These are phyloP conservation scores for Artemisia princeps DNA, from an alignment of 140 eudicot species.

Conservation along the genomic window DNA sequence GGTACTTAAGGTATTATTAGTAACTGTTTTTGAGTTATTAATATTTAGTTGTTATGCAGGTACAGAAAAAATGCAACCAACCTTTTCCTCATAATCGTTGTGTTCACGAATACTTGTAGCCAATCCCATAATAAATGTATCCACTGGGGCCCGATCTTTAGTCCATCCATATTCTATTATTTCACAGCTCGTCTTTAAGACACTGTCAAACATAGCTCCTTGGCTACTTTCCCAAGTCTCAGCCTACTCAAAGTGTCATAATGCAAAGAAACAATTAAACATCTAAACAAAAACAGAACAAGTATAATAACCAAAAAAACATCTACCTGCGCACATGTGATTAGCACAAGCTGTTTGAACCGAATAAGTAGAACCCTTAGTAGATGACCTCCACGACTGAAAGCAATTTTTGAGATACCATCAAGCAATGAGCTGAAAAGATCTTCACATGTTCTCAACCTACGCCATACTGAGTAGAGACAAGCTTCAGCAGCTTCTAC, in stretches of 20 bases:
- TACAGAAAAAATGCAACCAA: conserved; percentile 29
- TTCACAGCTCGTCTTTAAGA: conserved; percentile 81
- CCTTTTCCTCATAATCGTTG: conserved; percentile 89
- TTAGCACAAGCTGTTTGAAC: conserved; percentile 83
- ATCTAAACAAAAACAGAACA: neutral
- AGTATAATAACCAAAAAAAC: conserved; percentile 3
- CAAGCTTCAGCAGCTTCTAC: conserved; percentile 92
- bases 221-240: conserved; percentile 55
- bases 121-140: conserved; percentile 85
- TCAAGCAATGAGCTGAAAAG: conserved; percentile 75
- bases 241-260: conserved; percentile 43
- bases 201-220: conserved; percentile 82
- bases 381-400: conserved; percentile 78
- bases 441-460: conserved; percentile 84
- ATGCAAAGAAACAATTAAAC: conserved; percentile 1
- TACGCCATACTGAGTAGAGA: conserved; percentile 76
- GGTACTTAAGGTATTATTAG: no score
- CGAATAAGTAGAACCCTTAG: conserved; percentile 77
- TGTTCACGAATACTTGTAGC: conserved; percentile 80
- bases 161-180: conserved; percentile 82
- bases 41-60: no score
- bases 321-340: conserved; percentile 76
- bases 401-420: conserved; percentile 86
- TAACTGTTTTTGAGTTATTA: no score
- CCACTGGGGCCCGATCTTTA: conserved; percentile 87